A percentile compares a stretch with the other conserved stretches of the same genome.
These are phyloP conservation scores for Sporothrix pseudoabietina DNA, from an alignment of 2,329 filamentous ascomycete genomes.

Conservation along the genomic window DNA sequence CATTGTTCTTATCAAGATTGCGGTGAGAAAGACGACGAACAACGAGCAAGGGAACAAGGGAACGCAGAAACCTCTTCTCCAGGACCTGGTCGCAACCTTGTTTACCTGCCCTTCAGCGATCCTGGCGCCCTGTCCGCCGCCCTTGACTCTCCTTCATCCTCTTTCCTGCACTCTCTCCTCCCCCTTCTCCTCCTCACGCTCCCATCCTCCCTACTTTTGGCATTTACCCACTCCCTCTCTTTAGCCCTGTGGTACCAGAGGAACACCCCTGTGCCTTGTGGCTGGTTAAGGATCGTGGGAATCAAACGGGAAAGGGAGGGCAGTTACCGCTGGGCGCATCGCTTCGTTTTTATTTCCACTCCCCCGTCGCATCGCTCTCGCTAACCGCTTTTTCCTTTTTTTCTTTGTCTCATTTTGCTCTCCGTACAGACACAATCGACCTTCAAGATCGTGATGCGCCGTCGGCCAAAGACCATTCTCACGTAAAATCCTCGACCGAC, in stretches of 20 bases:
- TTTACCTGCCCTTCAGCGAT: constrained; percentile 24
- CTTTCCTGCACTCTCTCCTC: constrained; percentile 33
- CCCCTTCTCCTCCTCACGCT: constrained; percentile 25
- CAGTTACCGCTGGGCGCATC: constrained; percentile 26
- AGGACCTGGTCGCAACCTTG: constrained; percentile 21
- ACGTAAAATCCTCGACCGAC: constrained; percentile 54
- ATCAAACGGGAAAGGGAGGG: constrained; percentile 23
- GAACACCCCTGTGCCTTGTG: constrained; percentile 20
- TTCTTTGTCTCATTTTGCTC: constrained; percentile 27
- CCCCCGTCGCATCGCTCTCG: constrained; percentile 32
- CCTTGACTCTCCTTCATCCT: constrained; percentile 28
- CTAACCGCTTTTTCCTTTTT: constrained; percentile 33
- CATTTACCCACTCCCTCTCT: constrained; percentile 30
- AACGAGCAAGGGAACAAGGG: constrained; percentile 8
- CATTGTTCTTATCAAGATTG: constrained; percentile 23
- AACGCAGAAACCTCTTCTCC: constrained; percentile 9
- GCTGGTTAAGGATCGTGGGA: constrained; percentile 29
- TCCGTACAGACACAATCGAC: constrained; percentile 80
- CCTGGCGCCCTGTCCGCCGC: constrained; percentile 17
- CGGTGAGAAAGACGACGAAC: not conserved
- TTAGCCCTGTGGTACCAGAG: constrained; percentile 29
- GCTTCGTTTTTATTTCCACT: constrained; percentile 19
- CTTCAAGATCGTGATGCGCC: constrained; percentile 82
- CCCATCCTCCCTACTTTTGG: constrained; percentile 17
- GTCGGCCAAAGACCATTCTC: constrained; percentile 79